Conservation (phyloP, 2,329 filamentous ascomycete genomes). For the Pezicula neosporulosa region DNA sequence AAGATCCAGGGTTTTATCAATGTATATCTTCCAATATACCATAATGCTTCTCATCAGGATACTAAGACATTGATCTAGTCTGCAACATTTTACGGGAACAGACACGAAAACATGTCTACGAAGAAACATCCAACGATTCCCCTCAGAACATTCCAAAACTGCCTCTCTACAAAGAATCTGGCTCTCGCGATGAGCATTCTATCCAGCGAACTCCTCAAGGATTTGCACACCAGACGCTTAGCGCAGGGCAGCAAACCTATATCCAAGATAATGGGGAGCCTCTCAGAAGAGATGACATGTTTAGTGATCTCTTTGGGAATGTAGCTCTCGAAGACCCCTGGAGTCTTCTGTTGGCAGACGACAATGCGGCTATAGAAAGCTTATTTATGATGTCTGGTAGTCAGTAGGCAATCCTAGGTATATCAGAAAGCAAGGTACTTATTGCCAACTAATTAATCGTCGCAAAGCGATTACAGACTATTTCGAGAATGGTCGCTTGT, state of each 20-base stretch:
- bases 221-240: no score
- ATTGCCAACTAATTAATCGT: no score
- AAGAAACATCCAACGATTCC: neutral
- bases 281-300: neutral
- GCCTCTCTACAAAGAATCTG: neutral
- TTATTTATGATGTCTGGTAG: neutral
- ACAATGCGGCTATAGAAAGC: neutral
- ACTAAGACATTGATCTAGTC: neutral
- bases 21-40: neutral
- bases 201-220: no score
- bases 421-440: no score
- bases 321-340: neutral
- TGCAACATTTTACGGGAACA: neutral
- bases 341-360: neutral
- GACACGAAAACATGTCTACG: neutral
- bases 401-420: neutral
- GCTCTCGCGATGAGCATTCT: no score
- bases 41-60: neutral
- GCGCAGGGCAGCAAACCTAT: neutral
- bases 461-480: no score
- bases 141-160: neutral
- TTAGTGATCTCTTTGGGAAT: neutral
- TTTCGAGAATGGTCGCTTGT: no score
- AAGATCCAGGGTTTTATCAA: neutral
- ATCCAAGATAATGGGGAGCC: neutral